Conservation (phyloP, 2,329 filamentous ascomycete species). For the Exophiala mesophila region DNA sequence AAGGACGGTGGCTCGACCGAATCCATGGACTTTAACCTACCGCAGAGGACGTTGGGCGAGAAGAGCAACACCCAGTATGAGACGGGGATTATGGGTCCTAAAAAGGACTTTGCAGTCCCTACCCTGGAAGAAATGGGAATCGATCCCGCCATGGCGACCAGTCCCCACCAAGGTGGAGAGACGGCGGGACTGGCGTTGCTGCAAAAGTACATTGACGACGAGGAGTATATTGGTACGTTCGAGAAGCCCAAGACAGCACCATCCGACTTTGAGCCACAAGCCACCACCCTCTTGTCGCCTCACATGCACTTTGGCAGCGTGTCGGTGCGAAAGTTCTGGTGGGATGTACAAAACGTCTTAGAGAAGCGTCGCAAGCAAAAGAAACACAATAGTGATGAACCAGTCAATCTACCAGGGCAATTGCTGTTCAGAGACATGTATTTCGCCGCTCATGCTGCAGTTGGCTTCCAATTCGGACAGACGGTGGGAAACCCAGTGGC, state of each 20-base stretch:
- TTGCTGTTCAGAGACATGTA: conserved; percentile 79
- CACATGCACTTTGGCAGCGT: conserved; percentile 71
- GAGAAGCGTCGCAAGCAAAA: conserved; percentile 52
- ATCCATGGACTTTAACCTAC: conserved; percentile 57
- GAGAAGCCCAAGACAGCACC: conserved; percentile 72
- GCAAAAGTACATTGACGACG: conserved; percentile 55
- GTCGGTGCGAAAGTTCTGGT: conserved; percentile 68
- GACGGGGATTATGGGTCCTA: conserved; percentile 58
- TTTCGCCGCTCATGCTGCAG: conserved; percentile 67
- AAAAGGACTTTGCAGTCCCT: conserved; percentile 64
- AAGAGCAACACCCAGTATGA: conserved; percentile 53
- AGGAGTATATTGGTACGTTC: conserved; percentile 67
- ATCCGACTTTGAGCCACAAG: conserved; percentile 66
- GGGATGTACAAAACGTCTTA: conserved; percentile 61
- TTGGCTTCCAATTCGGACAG: conserved; percentile 61
- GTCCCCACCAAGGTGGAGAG: conserved; percentile 67
- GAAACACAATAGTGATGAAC: conserved; percentile 52
- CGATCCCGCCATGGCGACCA: conserved; percentile 51
- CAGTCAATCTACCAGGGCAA: conserved; percentile 67
- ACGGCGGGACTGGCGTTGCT: conserved; percentile 56
- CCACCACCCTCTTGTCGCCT: conserved; percentile 68
- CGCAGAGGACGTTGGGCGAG: conserved; percentile 43
- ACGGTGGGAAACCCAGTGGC: conserved; percentile 61
- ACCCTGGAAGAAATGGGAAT: conserved; percentile 68
- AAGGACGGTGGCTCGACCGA: conserved; percentile 47